Percentiles rank a stretch among this genome's conserved stretches.
Conservation (phyloP, 306 rosid species). For the Psophocarpus tetragonolobus region DNA sequence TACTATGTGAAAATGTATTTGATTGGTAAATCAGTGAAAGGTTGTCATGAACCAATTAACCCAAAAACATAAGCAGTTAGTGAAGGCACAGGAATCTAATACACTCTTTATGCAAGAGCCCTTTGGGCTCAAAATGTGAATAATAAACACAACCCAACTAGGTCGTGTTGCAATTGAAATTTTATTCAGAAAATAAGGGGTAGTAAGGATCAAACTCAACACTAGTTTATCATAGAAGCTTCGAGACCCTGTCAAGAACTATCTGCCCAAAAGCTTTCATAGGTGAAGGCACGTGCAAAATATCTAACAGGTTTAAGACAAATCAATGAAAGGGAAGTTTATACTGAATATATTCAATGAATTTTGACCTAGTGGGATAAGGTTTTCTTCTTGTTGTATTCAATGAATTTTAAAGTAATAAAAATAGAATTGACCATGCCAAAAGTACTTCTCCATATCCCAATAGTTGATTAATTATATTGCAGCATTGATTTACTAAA, state of each 20-base stretch:
- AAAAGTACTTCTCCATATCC: constrained; percentile 2
- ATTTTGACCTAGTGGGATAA: too few relatives aligned
- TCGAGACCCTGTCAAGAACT: not conserved
- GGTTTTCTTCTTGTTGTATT: too few relatives aligned
- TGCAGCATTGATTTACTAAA: constrained; percentile 10
- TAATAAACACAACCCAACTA: not conserved
- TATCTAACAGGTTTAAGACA: not conserved
- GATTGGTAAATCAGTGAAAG: not conserved
- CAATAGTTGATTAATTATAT: not conserved
- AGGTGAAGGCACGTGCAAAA: not conserved
- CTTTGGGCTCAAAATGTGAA: not conserved
- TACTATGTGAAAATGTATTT: not conserved
- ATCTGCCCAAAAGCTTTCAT: not conserved
- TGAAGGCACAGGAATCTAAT: not conserved
- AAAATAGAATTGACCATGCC: not conserved
- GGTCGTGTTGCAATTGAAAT: not conserved
- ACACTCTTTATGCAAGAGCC: not conserved
- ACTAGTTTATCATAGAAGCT: not conserved
- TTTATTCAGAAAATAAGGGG: not conserved
- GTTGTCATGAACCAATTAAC: not conserved
- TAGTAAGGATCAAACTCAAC: not conserved
- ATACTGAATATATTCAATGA: constrained; percentile 14
- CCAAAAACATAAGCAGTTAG: not conserved
- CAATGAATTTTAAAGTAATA: not conserved
- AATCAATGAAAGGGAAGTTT: constrained; percentile 5